phyloP scores from a whole-genome alignment of 163 green algal species.

The Scenedesmus sp. region DNA sequence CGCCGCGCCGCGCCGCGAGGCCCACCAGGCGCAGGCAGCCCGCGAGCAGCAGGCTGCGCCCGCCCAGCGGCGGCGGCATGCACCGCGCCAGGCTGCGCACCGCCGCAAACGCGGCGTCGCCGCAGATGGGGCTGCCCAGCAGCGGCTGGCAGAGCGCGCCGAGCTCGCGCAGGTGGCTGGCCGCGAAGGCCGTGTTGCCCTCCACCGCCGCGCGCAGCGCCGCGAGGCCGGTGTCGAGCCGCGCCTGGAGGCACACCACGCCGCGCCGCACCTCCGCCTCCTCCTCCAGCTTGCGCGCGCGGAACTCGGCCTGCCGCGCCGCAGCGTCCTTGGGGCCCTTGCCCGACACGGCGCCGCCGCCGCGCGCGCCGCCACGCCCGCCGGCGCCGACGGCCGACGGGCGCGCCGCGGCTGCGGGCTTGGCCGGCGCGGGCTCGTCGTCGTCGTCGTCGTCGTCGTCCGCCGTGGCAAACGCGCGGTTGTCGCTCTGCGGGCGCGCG shows the following conservation, averaged over 20 bases:
- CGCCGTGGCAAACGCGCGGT: slow-evolving; percentile 51
- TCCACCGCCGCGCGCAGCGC: slow-evolving; percentile 63
- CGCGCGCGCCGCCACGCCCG: slow-evolving; percentile 4
- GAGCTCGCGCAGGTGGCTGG: slow-evolving; percentile 55
- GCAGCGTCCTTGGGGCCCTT: slow-evolving; percentile 65
- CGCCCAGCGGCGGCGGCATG: slow-evolving; percentile 70
- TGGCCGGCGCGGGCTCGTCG: slow-evolving; percentile 27
- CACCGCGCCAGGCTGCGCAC: slow-evolving; percentile 67
- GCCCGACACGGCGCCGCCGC: slow-evolving; percentile 33
- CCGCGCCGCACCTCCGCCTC: slow-evolving; percentile 52
- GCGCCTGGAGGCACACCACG: slow-evolving; percentile 59
- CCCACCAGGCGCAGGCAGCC: slow-evolving; percentile 65
- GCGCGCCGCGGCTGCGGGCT: slow-evolving; percentile 3
- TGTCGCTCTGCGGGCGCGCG: slow-evolving; percentile 42
- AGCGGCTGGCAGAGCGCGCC: slow-evolving; percentile 56
- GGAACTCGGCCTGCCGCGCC: slow-evolving; percentile 54
- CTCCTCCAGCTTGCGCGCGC: slow-evolving; percentile 57
- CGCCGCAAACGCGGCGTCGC: slow-evolving; percentile 72
- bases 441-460: slow-evolving; percentile 51
- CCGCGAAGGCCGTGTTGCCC: slow-evolving; percentile 60
- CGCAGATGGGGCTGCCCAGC: slow-evolving; percentile 52
- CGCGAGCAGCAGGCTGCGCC: slow-evolving; percentile 57
- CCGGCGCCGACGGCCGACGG: background rate
- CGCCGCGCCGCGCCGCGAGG: slow-evolving; percentile 45
- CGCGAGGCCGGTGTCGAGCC: slow-evolving; percentile 64